Evolutionary conservation across 768 basidiomycete species (phyloP).

Genomic region (Boletus reticuloceps): DNA sequence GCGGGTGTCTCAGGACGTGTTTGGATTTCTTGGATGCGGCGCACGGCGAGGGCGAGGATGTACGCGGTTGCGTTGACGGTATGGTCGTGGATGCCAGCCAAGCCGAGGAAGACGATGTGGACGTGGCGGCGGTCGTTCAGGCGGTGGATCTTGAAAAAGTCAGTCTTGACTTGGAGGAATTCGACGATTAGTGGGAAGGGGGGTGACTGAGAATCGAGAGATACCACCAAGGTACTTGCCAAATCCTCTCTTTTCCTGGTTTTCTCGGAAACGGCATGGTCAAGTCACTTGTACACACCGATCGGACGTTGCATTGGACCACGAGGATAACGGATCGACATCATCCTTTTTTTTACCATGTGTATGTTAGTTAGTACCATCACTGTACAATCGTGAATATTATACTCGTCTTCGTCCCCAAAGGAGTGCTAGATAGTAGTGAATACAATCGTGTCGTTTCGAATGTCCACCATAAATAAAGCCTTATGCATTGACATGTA

Average conservation of each 20-base stretch:
- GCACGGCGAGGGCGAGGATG: neutral
- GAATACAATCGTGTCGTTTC: no score
- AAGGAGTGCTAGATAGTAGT: no score
- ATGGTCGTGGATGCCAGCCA: neutral
- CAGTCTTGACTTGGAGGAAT: conserved; percentile 25
- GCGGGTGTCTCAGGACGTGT: conserved; percentile 65
- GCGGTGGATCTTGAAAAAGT: conserved; percentile 16
- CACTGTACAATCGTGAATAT: no score
- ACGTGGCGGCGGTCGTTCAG: conserved; percentile 18
- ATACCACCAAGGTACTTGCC: neutral
- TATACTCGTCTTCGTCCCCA: no score
- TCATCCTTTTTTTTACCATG: neutral
- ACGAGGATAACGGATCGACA: neutral
- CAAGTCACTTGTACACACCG: neutral
- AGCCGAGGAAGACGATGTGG: conserved; percentile 7
- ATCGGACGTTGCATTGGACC: conserved; percentile 11
- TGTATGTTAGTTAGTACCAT: conserved; percentile 1
- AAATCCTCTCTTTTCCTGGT: neutral
- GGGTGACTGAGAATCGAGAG: no score
- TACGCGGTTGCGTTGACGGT: neutral
- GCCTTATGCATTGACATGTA: no score
- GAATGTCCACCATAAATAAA: no score
- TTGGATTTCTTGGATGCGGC: conserved; percentile 51
- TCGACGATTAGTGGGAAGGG: conserved; percentile 17
- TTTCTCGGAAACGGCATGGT: neutral